Evolutionary conservation across 176 grass and related monocot genomes (phyloP).

Genomic region (Juncus inflexus): DNA sequence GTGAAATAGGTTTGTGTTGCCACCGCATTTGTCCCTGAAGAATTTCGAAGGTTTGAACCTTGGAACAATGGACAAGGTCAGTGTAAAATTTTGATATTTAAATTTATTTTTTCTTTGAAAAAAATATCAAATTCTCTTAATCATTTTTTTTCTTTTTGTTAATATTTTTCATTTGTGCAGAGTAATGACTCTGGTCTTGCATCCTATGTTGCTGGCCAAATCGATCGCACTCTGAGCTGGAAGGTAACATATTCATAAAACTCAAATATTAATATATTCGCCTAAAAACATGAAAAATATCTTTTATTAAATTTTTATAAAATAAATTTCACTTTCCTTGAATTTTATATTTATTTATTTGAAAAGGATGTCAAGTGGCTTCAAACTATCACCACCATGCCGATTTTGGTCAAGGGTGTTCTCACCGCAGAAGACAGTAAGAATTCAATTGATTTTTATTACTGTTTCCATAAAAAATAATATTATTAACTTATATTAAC

Average conservation of each 20-base stretch:
- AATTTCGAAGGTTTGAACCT: slow-evolving; percentile 92
- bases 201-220: slow-evolving; percentile 89
- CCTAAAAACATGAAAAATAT: neutral
- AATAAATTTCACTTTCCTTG: neutral
- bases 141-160: slow-evolving; percentile 18
- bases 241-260: slow-evolving; percentile 40
- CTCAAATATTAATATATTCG: neutral
- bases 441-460: slow-evolving; percentile 2
- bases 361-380: slow-evolving; percentile 88
- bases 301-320: neutral
- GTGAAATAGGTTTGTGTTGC: slow-evolving; percentile 70
- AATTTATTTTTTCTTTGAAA: neutral
- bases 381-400: slow-evolving; percentile 85
- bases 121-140: neutral
- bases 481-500: neutral
- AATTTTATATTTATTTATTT: neutral
- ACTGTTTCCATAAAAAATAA: slow-evolving; percentile 1
- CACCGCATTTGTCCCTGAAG: slow-evolving; percentile 79
- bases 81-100: slow-evolving; percentile 6
- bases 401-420: slow-evolving; percentile 95
- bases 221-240: slow-evolving; percentile 94
- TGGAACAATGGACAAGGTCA: slow-evolving; percentile 88
- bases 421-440: slow-evolving; percentile 85
- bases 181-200: slow-evolving; percentile 82
- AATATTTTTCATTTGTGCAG: slow-evolving; percentile 31